Percentiles rank a stretch among this genome's conserved stretches.
These are phyloP conservation scores for Platismatia glauca DNA, from an alignment of 495 filamentous ascomycete species.

Conservation along the genomic window DNA sequence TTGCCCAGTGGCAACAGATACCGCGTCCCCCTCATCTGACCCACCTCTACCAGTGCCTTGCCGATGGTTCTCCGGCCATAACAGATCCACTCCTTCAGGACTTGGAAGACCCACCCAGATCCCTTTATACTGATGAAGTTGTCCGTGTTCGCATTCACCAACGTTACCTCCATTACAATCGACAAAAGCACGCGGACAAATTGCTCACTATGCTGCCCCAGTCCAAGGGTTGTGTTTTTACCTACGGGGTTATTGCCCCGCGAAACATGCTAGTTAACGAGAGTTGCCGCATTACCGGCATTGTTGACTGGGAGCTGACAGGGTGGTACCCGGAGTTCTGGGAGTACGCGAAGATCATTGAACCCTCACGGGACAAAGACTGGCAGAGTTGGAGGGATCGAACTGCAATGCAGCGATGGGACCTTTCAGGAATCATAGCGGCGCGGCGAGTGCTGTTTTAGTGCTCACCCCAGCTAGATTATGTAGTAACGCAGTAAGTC, in stretches of 20 bases:
- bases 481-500: no score
- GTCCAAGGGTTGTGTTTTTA: conserved; percentile 28
- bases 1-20: conserved; percentile 28
- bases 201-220: conserved; percentile 31
- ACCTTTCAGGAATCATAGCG: conserved; percentile 34
- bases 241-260: conserved; percentile 30
- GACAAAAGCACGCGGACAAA: conserved; percentile 27
- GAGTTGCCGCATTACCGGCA: conserved; percentile 28
- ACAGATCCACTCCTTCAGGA: conserved; percentile 30
- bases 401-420: conserved; percentile 34
- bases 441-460: conserved; percentile 35
- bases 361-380: conserved; percentile 28
- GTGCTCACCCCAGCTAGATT: no score
- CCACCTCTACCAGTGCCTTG: conserved; percentile 30
- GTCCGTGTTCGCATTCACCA: conserved; percentile 32
- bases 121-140: conserved; percentile 28
- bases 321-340: conserved; percentile 45
- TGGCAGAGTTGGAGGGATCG: conserved; percentile 36
- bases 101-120: conserved; percentile 25
- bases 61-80: conserved; percentile 29
- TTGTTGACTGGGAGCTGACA: conserved; percentile 40
- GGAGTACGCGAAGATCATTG: conserved; percentile 41
- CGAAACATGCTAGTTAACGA: conserved; percentile 36
- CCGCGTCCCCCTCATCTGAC: conserved; percentile 24
- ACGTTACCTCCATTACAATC: conserved; percentile 31